Evolutionary conservation across 148 eudicot genomes (phyloP).

Genomic region (Silene latifolia): DNA sequence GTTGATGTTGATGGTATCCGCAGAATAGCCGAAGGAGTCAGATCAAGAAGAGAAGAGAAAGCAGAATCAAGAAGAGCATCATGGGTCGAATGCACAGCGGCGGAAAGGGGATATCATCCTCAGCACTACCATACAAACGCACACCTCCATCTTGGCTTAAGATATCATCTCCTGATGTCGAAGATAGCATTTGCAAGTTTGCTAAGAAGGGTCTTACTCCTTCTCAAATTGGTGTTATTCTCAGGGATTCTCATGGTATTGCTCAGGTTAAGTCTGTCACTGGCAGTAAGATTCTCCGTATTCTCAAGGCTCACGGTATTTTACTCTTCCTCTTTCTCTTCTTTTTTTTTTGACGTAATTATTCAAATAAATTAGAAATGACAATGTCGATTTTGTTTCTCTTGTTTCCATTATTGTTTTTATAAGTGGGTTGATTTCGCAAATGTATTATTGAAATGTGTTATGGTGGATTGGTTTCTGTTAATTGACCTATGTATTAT

Average conservation of each 20-base stretch:
- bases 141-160: constrained; percentile 25
- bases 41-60: not conserved
- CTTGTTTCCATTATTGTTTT: not conserved
- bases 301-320: constrained; percentile 40
- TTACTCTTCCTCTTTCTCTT: not conserved
- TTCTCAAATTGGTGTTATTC: constrained; percentile 42
- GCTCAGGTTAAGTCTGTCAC: constrained; percentile 39
- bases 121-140: constrained; percentile 28
- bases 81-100: constrained; percentile 35
- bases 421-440: no score
- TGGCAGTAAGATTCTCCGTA: constrained; percentile 38
- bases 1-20: not conserved
- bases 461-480: no score
- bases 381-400: no score
- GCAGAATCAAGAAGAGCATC: no score
- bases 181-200: constrained; percentile 34
- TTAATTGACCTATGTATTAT: no score
- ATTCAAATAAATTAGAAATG: no score
- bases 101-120: constrained; percentile 31
- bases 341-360: not conserved
- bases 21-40: not conserved
- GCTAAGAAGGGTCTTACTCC: constrained; percentile 40
- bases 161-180: constrained; percentile 31
- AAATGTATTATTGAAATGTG: no score
- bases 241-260: constrained; percentile 46